phyloP scores from a whole-genome alignment of 345 rosid species.

The Ceriops tagal region DNA sequence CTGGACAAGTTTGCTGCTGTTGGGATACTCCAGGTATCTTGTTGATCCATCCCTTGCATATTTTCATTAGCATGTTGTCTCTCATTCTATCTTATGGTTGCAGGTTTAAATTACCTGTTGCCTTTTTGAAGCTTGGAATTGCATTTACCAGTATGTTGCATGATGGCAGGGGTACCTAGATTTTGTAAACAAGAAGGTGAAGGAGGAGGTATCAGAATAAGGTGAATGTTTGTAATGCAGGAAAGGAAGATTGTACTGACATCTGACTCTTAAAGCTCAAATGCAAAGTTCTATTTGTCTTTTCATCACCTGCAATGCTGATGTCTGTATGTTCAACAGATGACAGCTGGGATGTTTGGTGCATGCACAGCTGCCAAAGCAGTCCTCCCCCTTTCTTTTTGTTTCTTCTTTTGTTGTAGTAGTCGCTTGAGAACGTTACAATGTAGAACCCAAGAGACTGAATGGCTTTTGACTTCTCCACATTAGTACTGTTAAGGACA shows the following conservation, averaged over 20 bases:
- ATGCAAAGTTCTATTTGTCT: neutral
- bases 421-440: too few relatives aligned
- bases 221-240: neutral
- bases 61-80: slow-evolving; percentile 4
- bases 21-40: slow-evolving; percentile 78
- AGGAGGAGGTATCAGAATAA: slow-evolving; percentile 21
- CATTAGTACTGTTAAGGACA: too few relatives aligned
- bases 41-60: slow-evolving; percentile 1
- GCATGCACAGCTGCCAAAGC: too few relatives aligned
- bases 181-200: slow-evolving; percentile 43
- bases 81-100: slow-evolving; percentile 1
- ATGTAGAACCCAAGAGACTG: too few relatives aligned
- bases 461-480: neutral
- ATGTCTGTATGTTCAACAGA: neutral
- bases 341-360: neutral
- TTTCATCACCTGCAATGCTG: neutral
- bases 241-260: neutral
- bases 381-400: neutral
- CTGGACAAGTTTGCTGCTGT: slow-evolving; percentile 84
- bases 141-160: slow-evolving; percentile 9
- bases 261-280: neutral
- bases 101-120: neutral
- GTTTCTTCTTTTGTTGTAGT: too few relatives aligned
- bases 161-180: slow-evolving; percentile 69
- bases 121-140: neutral